phyloP scores from a whole-genome alignment of 129 eudicot species.

The Daucus carota region DNA sequence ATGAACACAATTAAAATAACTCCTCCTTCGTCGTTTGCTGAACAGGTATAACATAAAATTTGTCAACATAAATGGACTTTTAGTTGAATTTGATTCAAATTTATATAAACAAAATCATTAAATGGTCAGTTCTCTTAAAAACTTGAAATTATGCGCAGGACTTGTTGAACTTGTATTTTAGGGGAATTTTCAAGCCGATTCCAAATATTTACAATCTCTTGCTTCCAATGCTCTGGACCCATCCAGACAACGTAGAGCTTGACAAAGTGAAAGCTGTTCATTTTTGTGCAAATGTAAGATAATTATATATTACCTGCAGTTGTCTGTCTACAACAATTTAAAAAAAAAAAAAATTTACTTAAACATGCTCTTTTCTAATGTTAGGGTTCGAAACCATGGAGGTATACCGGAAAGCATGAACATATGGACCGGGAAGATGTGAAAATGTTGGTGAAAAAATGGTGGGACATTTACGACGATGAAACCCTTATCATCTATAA shows the following conservation, averaged over 20 bases:
- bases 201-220: conserved; percentile 62
- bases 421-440: conserved; percentile 6
- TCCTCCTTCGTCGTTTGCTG: conserved; percentile 72
- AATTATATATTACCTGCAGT: background rate
- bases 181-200: conserved; percentile 49
- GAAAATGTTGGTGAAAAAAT: background rate
- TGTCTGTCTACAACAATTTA: too few species aligned
- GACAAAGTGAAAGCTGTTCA: conserved; percentile 63
- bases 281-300: conserved; percentile 64
- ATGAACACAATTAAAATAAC: conserved; percentile 37
- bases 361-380: background rate
- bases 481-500: background rate
- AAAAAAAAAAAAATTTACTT: too few species aligned
- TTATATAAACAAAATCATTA: too few species aligned
- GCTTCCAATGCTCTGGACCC: conserved; percentile 74
- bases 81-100: too few species aligned
- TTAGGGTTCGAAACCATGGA: background rate
- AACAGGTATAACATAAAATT: too few species aligned
- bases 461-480: background rate
- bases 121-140: too few species aligned
- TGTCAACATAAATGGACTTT: too few species aligned
- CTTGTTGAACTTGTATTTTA: conserved; percentile 64
- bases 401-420: background rate
- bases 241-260: conserved; percentile 66
- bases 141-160: too few species aligned